Evolutionary conservation across 768 basidiomycete species (phyloP).

Genomic region (Lentinula raphanica): DNA sequence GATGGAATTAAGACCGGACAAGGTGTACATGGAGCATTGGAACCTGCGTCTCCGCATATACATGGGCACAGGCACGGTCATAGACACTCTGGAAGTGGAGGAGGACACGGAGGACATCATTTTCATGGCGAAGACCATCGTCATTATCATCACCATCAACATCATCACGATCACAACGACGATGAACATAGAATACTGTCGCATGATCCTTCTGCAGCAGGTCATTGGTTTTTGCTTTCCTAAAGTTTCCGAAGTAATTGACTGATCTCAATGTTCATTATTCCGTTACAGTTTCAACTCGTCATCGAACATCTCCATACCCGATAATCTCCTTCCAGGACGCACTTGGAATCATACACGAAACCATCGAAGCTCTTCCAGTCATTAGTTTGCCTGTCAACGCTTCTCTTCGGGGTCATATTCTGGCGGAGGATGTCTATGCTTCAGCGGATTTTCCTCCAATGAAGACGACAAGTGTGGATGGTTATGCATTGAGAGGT

Average conservation of each 20-base stretch:
- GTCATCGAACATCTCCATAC: constrained; percentile 76
- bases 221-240: constrained; percentile 34
- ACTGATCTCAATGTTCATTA: not conserved
- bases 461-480: constrained; percentile 72
- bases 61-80: constrained; percentile 36
- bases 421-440: constrained; percentile 72
- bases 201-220: constrained; percentile 63
- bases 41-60: constrained; percentile 21
- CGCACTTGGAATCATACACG: constrained; percentile 54
- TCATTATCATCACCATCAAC: constrained; percentile 24
- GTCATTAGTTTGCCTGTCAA: constrained; percentile 30
- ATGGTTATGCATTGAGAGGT: constrained; percentile 84
- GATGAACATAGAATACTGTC: constrained; percentile 62
- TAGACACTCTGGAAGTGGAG: constrained; percentile 21
- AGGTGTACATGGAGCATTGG: constrained; percentile 34
- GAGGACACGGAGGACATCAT: not conserved
- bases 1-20: constrained; percentile 53
- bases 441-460: constrained; percentile 62
- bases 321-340: constrained; percentile 61
- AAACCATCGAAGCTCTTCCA: constrained; percentile 40
- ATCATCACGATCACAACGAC: constrained; percentile 32
- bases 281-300: constrained; percentile 49
- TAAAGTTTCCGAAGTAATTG: not conserved
- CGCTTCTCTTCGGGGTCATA: constrained; percentile 49
- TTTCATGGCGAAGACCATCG: constrained; percentile 25